Evolutionary conservation across 225 moss, liverwort and hornwort species (phyloP), one percentile per base, ranked within the genome.

Genomic region (Asterella californica): DNA sequence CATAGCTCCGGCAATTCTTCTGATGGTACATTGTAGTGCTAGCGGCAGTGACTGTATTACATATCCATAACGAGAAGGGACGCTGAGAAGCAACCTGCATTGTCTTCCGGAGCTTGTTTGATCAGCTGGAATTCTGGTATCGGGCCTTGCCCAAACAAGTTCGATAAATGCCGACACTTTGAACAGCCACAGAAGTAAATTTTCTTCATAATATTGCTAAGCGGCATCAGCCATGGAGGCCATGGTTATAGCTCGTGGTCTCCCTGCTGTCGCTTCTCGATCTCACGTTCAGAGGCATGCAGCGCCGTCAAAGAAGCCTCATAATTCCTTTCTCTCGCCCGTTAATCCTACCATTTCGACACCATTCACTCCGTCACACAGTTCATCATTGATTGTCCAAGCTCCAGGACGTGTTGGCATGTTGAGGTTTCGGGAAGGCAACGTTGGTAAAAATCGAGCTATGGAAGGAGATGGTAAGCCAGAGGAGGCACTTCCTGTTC

Each of bases 401-500:
- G 34, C 53, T 68, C 10, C 19, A 5, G 62, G 63, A 37, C 10
- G 24, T 9, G 79, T 21, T 30, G 79, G 76, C 67, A 60, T 76
- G 53, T 30, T 9, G 29, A 45, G 76, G 21, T 66, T 27, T 33
- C 60, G 62, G 34, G 82, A 70, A 72, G 30, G 46, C 21, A 54
- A 72, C 33, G 69, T 9, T 24, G 78, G 46, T 5, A 36, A 45
- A 17, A 54, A 75, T 64, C 47, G 63, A 76, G 86, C 86, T 24
- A 15, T 72, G 38, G 81, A 70, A 9, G 74, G 62, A n/a, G 81
- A 61, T 55, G 75, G 29, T 50, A 10, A 55, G 33, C 45, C 46
- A 33, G 66, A 30, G 32, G 69, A 79, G 62, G 79, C 27, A 10
- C 25, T 74, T 12, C 79, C 45, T 10, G 97, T 97, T 80, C 88